Base-by-base conservation (phyloP, 257 asterid genomes). In the Penstemon davidsonii region DNA sequence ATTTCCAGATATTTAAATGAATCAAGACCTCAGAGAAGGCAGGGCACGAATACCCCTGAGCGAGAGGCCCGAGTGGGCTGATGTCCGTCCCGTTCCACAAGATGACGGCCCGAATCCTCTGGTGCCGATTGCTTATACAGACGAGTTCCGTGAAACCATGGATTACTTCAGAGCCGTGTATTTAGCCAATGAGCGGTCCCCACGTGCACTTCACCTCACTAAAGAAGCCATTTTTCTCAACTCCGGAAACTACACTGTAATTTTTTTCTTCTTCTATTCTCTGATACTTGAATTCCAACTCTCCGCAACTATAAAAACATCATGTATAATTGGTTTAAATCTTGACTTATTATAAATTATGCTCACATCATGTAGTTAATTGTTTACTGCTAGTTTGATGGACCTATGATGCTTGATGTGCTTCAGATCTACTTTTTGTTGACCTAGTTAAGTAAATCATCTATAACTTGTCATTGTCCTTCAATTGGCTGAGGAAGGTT, bases 201-300 rank as follows among this genome's bases (percentile, higher is more conserved):
- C 82, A 4, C 95, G 96, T 33, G 85, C 96, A 8, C 96, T 93
- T 42, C 78, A 82, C 7, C 90, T 93, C 75, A 93, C 99, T 8
- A 36, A 82, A 38, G 91, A 90, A 74, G 91, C 92, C 54, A 84
- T 93, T 69, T 38, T 42, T 25, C 84, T 90, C 62, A 90, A 90
- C 76, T 76, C 99, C 8, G 99, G 92, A 62, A 93, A 93, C 68
- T 93, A 93, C 87, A 90, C 96, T 58, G 99, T 93, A 68, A 74
- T 55, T 39, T 36, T 67, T 38, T 52, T 40, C 12, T 25, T 50
- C 1, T 55, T 12, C 13, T 18, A 40, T 40, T 7, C 11, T 11
- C 63, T 65, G 8, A 10, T 57, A 13, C 60, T 4, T 39, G 46
- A 18, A 3, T 19, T 4, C 53, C 12, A 8, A 15, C 43, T 40